Percentiles rank a stretch among this genome's conserved stretches.
Evolutionary conservation across 2,329 filamentous ascomycete species (phyloP).

Genomic region (Penicillium thymicola): DNA sequence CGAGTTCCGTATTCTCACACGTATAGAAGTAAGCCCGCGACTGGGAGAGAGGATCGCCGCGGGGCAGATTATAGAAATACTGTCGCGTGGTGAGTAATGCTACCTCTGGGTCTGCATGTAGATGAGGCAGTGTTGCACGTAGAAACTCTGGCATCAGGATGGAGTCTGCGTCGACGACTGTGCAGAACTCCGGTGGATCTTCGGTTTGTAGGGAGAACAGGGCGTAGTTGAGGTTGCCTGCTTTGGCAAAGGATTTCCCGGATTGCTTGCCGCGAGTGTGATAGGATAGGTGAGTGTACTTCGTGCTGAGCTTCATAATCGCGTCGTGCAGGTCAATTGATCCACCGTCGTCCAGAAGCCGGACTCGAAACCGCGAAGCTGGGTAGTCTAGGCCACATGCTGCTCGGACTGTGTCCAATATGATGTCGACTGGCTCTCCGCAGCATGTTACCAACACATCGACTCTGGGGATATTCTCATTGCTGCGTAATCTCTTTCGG

Average conservation of each 20-base stretch:
- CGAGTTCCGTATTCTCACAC: constrained; percentile 32
- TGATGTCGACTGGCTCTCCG: constrained; percentile 54
- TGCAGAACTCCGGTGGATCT: constrained; percentile 29
- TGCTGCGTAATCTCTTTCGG: constrained; percentile 25
- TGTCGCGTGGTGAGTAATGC: constrained; percentile 36
- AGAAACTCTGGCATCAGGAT: constrained; percentile 37
- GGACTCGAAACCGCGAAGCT: constrained; percentile 50
- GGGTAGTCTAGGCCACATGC: constrained; percentile 57
- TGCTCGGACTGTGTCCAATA: constrained; percentile 57
- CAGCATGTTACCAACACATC: constrained; percentile 59
- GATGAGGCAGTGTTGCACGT: constrained; percentile 36
- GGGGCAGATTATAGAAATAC: constrained; percentile 35
- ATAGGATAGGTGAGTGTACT: constrained; percentile 53
- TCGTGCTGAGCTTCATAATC: constrained; percentile 38
- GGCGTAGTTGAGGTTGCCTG: constrained; percentile 39
- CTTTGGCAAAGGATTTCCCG: constrained; percentile 34
- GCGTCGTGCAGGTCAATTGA: constrained; percentile 43
- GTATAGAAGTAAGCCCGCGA: constrained; percentile 33
- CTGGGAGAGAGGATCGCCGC: constrained; percentile 31
- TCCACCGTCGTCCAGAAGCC: constrained; percentile 56
- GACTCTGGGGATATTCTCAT: constrained; percentile 50
- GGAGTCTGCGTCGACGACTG: constrained; percentile 37
- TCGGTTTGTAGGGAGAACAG: constrained; percentile 25
- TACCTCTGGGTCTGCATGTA: constrained; percentile 25
- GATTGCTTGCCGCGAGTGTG: constrained; percentile 48